Evolutionary conservation across 2,329 filamentous ascomycete genomes (phyloP).

Genomic region (Monilinia polystroma): DNA sequence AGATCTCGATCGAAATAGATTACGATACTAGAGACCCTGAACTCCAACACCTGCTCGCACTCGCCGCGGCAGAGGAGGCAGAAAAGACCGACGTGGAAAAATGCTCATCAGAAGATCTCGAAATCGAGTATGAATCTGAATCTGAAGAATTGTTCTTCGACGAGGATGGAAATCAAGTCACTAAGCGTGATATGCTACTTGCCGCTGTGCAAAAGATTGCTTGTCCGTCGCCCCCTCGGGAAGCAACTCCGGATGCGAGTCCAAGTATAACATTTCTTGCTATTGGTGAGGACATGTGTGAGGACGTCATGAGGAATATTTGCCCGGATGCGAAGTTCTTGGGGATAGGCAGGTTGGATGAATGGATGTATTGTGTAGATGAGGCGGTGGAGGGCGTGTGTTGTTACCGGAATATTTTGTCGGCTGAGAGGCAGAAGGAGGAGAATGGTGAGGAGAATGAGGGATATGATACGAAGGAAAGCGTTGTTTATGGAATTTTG

Average conservation of each 20-base stretch:
- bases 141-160: neutral
- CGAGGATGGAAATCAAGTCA: neutral
- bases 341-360: neutral
- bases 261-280: neutral
- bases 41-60: too few relatives aligned
- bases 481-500: neutral
- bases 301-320: neutral
- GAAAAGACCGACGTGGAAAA: neutral
- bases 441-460: neutral
- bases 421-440: neutral
- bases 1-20: neutral
- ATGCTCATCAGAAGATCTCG: neutral
- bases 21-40: neutral
- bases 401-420: neutral
- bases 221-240: neutral
- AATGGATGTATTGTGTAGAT: conserved; percentile 15
- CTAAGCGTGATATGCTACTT: too few relatives aligned
- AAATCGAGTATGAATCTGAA: neutral
- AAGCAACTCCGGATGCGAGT: neutral
- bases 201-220: neutral
- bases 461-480: neutral
- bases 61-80: neutral
- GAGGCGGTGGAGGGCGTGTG: neutral
- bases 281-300: neutral
- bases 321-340: neutral